Percentiles rank a stretch among this genome's conserved stretches.
Evolutionary conservation across 1,284 basidiomycete genomes (phyloP).

Genomic region (Fomitopsis pinicola): DNA sequence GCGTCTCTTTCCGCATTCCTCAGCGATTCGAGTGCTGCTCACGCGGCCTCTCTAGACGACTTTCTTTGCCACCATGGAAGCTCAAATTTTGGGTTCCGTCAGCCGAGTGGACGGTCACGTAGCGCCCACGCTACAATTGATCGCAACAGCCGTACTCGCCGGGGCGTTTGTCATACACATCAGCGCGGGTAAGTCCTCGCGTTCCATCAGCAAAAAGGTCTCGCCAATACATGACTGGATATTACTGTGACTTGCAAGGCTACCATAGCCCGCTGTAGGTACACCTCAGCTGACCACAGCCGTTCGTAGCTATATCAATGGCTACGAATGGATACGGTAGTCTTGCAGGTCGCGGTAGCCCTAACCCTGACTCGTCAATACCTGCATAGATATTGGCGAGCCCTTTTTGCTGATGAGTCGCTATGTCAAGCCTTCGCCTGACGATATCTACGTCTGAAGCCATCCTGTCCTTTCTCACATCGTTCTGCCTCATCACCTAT

Average conservation of each 20-base stretch:
- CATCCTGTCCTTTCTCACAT: constrained; percentile 52
- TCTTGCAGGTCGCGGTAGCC: no score
- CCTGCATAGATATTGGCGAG: no score
- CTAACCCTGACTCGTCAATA: no score
- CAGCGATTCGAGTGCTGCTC: background rate
- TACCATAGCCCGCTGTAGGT: no score
- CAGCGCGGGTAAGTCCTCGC: constrained; percentile 39
- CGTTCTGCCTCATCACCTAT: constrained; percentile 53
- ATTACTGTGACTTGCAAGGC: no score
- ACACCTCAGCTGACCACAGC: no score
- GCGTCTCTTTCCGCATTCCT: constrained; percentile 16
- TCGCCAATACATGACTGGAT: no score
- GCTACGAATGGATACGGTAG: no score
- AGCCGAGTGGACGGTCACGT: constrained; percentile 21
- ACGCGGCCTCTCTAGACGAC: constrained; percentile 39
- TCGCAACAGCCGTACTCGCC: constrained; percentile 43
- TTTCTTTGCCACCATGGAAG: constrained; percentile 58
- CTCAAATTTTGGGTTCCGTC: constrained; percentile 43
- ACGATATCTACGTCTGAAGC: constrained; percentile 47
- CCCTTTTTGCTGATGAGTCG: no score
- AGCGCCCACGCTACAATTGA: constrained; percentile 23
- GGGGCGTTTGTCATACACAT: constrained; percentile 51
- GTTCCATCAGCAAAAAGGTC: no score
- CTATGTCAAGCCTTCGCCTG: constrained; percentile 43
- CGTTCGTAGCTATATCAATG: no score